Percentiles rank a stretch among this genome's conserved stretches.
These are phyloP conservation scores for Aspergillus oerlinghausenensis DNA, from an alignment of 2,329 filamentous ascomycete species.

Conservation along the genomic window DNA sequence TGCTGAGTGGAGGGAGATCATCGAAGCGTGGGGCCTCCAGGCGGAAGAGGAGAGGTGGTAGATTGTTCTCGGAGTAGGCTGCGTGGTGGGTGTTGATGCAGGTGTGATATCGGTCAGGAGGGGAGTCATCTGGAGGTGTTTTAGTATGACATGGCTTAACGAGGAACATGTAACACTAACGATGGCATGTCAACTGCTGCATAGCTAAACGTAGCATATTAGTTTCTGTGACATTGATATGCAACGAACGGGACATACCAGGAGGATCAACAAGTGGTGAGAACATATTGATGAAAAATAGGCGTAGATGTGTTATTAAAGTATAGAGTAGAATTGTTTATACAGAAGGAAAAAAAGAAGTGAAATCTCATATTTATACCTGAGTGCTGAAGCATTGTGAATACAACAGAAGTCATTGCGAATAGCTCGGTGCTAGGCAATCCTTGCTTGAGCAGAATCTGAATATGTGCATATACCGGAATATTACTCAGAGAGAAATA, in stretches of 20 bases:
- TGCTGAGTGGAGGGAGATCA: not conserved
- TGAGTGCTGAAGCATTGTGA: not conserved
- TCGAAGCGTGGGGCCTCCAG: constrained; percentile 12
- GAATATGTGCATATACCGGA: not conserved
- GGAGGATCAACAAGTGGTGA: not conserved
- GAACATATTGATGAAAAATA: not conserved
- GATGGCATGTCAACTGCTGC: not conserved
- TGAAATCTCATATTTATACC: not conserved
- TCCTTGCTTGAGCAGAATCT: not conserved
- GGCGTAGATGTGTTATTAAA: not conserved
- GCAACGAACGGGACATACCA: not conserved
- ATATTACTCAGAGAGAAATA: no score
- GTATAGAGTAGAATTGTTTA: not conserved
- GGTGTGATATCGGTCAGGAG: constrained; percentile 17
- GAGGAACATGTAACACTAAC: not conserved
- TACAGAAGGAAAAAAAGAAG: not conserved
- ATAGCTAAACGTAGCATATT: not conserved
- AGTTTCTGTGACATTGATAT: not conserved
- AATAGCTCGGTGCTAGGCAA: not conserved
- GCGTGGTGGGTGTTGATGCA: constrained; percentile 21
- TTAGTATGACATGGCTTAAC: not conserved
- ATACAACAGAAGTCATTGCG: not conserved
- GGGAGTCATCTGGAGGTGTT: constrained; percentile 1
- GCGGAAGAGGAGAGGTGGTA: constrained; percentile 22
- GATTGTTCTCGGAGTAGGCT: constrained; percentile 11